phyloP scores from a whole-genome alignment of 2,329 filamentous ascomycete genomes.

The Microsporum canis region DNA sequence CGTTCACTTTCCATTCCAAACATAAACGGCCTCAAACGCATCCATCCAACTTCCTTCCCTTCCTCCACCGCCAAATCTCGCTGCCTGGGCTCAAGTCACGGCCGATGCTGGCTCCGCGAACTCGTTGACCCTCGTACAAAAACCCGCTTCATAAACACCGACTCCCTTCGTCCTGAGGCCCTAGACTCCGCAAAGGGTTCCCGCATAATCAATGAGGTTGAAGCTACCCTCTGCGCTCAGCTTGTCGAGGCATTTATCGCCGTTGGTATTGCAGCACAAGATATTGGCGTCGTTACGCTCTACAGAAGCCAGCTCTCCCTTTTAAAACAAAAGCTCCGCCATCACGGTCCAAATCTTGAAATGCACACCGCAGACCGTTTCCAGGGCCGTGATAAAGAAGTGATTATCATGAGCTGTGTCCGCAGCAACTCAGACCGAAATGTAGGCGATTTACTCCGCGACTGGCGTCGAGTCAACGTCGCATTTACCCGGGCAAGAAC shows the following conservation, averaged over 20 bases:
- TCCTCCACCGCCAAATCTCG: conserved; percentile 28
- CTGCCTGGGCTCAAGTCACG: conserved; percentile 43
- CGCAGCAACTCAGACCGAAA: conserved; percentile 69
- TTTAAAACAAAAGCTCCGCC: conserved; percentile 60
- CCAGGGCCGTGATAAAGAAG: conserved; percentile 90
- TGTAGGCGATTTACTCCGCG: conserved; percentile 83
- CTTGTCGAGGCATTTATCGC: conserved; percentile 69
- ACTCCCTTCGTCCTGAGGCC: conserved; percentile 52
- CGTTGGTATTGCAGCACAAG: conserved; percentile 58
- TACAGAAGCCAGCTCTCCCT: conserved; percentile 86
- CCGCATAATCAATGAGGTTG: conserved; percentile 77
- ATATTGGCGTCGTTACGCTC: conserved; percentile 92
- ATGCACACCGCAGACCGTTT: conserved; percentile 97
- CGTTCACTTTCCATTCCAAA: conserved; percentile 58
- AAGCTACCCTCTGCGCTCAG: conserved; percentile 65
- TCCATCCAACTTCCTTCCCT: conserved; percentile 38
- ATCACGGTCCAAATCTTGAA: conserved; percentile 55
- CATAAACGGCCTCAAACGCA: conserved; percentile 48
- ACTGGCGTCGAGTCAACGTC: conserved; percentile 90
- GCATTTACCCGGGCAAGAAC: conserved; percentile 87
- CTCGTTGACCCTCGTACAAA: conserved; percentile 59
- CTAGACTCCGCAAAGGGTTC: conserved; percentile 60
- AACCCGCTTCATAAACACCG: conserved; percentile 83
- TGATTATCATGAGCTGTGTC: conserved; percentile 77
- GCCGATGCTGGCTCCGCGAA: conserved; percentile 63